Percentiles rank a stretch among this genome's conserved stretches.
Conservation (phyloP, 2,329 filamentous ascomycete genomes). For the Phaeophleospora eucalypticola region DNA sequence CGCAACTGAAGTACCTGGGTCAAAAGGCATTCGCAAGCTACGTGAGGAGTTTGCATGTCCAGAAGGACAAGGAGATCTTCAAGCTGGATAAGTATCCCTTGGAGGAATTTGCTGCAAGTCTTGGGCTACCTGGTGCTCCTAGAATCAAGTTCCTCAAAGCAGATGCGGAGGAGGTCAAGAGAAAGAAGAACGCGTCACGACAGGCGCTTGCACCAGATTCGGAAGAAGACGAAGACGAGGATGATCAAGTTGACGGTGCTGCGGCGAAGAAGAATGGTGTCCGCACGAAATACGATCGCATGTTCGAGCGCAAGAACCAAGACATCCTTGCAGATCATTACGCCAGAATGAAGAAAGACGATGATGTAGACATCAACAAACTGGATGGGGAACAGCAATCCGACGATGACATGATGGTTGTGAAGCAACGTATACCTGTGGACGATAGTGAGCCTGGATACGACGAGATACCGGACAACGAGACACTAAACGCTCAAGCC, state of each 20-base stretch:
- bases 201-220: slow-evolving; percentile 55
- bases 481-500: slow-evolving; percentile 42
- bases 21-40: slow-evolving; percentile 96
- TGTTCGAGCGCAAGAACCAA: slow-evolving; percentile 97
- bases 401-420: slow-evolving; percentile 76
- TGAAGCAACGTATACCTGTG: slow-evolving; percentile 80
- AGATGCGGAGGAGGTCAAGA: slow-evolving; percentile 80
- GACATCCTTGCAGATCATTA: slow-evolving; percentile 94
- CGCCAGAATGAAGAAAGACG: slow-evolving; percentile 71
- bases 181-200: slow-evolving; percentile 79
- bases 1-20: slow-evolving; percentile 87
- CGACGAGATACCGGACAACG: slow-evolving; percentile 39
- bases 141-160: slow-evolving; percentile 92
- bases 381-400: slow-evolving; percentile 32
- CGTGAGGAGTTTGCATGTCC: slow-evolving; percentile 75
- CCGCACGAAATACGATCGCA: slow-evolving; percentile 91
- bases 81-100: slow-evolving; percentile 76
- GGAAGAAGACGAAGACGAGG: slow-evolving; percentile 53
- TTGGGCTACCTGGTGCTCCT: slow-evolving; percentile 86
- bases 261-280: slow-evolving; percentile 62
- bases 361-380: slow-evolving; percentile 36
- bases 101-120: slow-evolving; percentile 76
- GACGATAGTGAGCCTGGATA: slow-evolving; percentile 49
- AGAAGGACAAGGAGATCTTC: slow-evolving; percentile 90
- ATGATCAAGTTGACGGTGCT: slow-evolving; percentile 43